Base-by-base conservation (phyloP, 2,329 filamentous ascomycete genomes). In the Colletotrichum incanum region DNA sequence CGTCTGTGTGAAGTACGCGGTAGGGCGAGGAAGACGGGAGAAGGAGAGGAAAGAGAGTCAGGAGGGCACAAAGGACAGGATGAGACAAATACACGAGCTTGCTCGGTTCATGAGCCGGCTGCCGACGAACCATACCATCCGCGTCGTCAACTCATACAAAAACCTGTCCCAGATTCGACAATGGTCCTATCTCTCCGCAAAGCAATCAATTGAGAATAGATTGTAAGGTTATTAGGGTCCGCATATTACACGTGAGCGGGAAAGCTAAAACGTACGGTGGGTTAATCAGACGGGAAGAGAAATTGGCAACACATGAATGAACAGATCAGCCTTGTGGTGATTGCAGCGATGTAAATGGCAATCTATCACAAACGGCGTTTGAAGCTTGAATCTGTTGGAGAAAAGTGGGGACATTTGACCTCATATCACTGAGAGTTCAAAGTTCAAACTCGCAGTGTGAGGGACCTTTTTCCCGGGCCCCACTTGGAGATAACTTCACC, bases 401-500 rank as follows among this genome's bases (percentile, higher is more conserved):
- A 69, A 72, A 72, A 72, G 69, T 72, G 69, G 69, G 14, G 65
- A 34, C 4, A 23, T 11, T 14, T 8, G 52, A 31, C 20, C 37
- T 50, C 56, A 49, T 61, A 43, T 72, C 63, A 23, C 47, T 16
- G 47, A 39, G 60, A 62, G 31, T 62, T 41, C 45, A 62, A 28
- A 52, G 47, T 64, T 54, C 61, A 52, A 52, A 64, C 47, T 54
- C 47, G 18, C 47, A 37, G 59, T 26, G 14, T 49, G 43, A 62
- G 43, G 31, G 47, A 20, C 58, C 41, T 26, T 6, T 12, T n/a
- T 45, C 59, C 43, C 23, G 37, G 37, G 34, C 65, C 41, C 68
- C 59, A 69, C 65, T 60, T 54, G 52, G 47, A 69, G 65, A 64
- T 69, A 34, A 72, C 69, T 65, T 69, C 69, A 69, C 59, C n/a